These are phyloP conservation scores for Angomonas desouzai DNA, from an alignment of 208 protist species.

Conservation along the genomic window DNA sequence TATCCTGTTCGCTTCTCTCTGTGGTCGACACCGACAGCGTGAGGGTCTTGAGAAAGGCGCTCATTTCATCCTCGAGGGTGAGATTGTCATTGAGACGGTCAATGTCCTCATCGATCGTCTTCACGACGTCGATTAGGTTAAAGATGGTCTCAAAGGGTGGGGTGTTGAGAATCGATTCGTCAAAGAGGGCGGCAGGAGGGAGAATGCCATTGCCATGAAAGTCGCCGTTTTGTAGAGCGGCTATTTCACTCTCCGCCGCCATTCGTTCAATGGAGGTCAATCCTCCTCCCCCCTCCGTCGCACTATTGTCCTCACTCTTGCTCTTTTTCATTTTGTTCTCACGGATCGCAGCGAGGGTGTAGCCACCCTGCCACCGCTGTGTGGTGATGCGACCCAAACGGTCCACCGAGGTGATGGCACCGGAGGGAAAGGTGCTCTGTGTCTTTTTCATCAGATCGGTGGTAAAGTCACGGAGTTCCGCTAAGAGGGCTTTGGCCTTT, in stretches of 20 bases:
- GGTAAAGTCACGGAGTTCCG: slow-evolving; percentile 64
- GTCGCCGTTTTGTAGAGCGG: slow-evolving; percentile 8
- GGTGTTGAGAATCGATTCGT: slow-evolving; percentile 24
- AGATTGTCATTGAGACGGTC: slow-evolving; percentile 51
- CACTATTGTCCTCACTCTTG: slow-evolving; percentile 4
- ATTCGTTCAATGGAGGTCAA: slow-evolving; percentile 39
- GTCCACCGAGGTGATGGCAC: slow-evolving; percentile 78
- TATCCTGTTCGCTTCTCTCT: slow-evolving; percentile 27
- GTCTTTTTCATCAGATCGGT: slow-evolving; percentile 60
- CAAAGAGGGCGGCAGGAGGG: slow-evolving; percentile 12
- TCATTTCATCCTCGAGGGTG: slow-evolving; percentile 82
- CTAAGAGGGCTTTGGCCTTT: slow-evolving; percentile 55
- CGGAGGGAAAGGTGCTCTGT: slow-evolving; percentile 69
- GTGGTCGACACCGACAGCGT: slow-evolving; percentile 80
- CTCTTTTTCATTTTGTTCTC: slow-evolving; percentile 29
- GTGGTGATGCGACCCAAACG: slow-evolving; percentile 82
- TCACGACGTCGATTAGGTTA: slow-evolving; percentile 42
- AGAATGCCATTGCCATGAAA: neutral
- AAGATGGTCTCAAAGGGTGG: slow-evolving; percentile 59
- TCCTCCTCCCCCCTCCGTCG: slow-evolving; percentile 14
- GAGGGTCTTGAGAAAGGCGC: slow-evolving; percentile 79
- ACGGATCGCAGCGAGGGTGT: slow-evolving; percentile 72
- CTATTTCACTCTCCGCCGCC: slow-evolving; percentile 57
- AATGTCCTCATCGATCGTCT: slow-evolving; percentile 43
- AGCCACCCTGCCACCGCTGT: slow-evolving; percentile 80